Percentiles rank a stretch among this genome's conserved stretches.
Evolutionary conservation across 148 eudicot genomes (phyloP).

Genomic region (Chenopodium quinoa): DNA sequence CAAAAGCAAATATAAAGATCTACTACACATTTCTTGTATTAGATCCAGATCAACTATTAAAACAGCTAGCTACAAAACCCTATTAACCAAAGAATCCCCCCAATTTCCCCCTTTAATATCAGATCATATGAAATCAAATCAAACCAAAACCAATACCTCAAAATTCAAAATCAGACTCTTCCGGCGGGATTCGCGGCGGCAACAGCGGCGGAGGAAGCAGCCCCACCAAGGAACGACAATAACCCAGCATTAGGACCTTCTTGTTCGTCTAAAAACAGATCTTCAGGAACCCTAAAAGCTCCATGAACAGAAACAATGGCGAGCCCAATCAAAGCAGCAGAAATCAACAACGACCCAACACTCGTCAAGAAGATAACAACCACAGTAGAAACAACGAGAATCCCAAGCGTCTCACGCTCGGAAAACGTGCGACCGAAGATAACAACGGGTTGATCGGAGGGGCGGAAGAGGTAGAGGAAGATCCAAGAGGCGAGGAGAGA

Average conservation of each 20-base stretch:
- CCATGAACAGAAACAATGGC: conserved; percentile 64
- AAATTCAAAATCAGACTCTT: conserved; percentile 36
- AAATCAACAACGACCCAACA: conserved; percentile 65
- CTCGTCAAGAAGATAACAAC: conserved; percentile 63
- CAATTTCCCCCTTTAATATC: background rate
- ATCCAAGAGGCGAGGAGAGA: conserved; percentile 68
- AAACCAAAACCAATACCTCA: background rate
- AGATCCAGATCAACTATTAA: background rate
- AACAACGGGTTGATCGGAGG: conserved; percentile 54
- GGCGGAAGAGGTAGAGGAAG: conserved; percentile 65
- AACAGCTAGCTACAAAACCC: background rate
- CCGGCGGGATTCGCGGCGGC: conserved; percentile 47
- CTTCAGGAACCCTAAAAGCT: conserved; percentile 67
- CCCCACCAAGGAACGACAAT: conserved; percentile 69
- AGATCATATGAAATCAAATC: background rate
- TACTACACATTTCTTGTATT: background rate
- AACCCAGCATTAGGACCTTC: conserved; percentile 49
- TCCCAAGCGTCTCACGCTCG: conserved; percentile 55
- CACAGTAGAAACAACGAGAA: conserved; percentile 42
- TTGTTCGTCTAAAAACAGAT: conserved; percentile 46
- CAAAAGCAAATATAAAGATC: background rate
- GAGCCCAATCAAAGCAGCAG: conserved; percentile 49
- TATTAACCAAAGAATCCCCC: background rate
- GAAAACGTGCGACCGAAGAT: conserved; percentile 58
- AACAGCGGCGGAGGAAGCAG: conserved; percentile 60